Evolutionary conservation across 176 grass and related monocot species (phyloP), one percentile per base, ranked within the genome.

Genomic region (Canna indica): DNA sequence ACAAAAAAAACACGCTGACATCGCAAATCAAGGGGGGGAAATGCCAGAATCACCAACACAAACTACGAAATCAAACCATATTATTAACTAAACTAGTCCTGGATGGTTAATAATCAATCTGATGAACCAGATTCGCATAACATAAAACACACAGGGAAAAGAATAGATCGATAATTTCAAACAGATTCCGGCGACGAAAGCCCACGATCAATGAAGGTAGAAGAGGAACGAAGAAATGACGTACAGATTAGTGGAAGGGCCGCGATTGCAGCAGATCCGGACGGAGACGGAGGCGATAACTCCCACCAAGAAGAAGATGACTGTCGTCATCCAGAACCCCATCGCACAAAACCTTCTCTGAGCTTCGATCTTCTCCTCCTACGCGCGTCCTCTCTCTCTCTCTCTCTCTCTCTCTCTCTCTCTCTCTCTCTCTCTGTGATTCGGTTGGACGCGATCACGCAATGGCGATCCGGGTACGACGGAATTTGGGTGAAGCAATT

Each of bases 241-340:
- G 52, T 76, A 85, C 83, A 85, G 83, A 80, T 85, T 85, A 73
- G 78, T 85, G 68, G 83, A 85, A 27, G 78, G 73, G 36, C 83
- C 83, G 11, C 83, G 78, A 36, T 81, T 85, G 68, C 83, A 85
- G 59, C 83, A 85, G 29, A 85, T 73, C 26, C 74, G 78, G 56
- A 77, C 73, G 47, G 50, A 80, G 78, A 71, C 67, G 78, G 78
- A 76, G 59, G 83, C 83, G 67, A 85, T 65, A 45, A 81, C 25
- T 28, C 83, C 83, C 25, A 46, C 68, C 78, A 85, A 58, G 59
- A 59, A 47, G 83, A 85, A 85, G 59, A 85, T 73, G 68, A 80
- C 36, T 47, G 77, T 73, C 78, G 78, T 85, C 83, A 71, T 27
- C 48, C 39, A 68, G 78, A 85, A 85, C 25, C 83, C 65, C 78